Percentiles rank a stretch among this genome's conserved stretches.
phyloP scores from a whole-genome alignment of 306 rosid genomes.

The Arachis stenosperma region DNA sequence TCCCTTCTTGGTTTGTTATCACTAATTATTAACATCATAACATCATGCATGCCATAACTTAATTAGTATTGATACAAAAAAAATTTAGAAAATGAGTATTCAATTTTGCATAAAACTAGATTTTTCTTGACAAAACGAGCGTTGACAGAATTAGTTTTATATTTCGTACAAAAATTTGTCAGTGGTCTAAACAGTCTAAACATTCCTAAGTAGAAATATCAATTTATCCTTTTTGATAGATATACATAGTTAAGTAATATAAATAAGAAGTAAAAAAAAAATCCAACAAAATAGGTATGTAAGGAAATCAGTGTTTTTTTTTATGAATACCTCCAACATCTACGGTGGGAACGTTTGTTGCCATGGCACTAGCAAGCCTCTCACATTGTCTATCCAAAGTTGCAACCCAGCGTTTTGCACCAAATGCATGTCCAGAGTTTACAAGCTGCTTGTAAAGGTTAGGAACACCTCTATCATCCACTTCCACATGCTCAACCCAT shows the following conservation, averaged over 20 bases:
- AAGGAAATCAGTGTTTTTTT: not conserved
- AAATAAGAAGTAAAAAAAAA: not conserved
- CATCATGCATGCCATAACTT: not conserved
- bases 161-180: too few relatives aligned
- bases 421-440: constrained; percentile 83
- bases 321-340: constrained; percentile 77
- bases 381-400: constrained; percentile 92
- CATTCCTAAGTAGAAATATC: too few relatives aligned
- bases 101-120: too few relatives aligned
- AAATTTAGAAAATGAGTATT: too few relatives aligned
- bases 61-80: not conserved
- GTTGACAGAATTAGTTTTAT: too few relatives aligned
- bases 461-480: constrained; percentile 91
- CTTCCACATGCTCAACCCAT: constrained; percentile 95
- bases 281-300: not conserved
- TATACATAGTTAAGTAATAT: too few relatives aligned
- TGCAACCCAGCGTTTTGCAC: constrained; percentile 96
- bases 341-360: constrained; percentile 74
- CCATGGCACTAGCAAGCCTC: constrained; percentile 93
- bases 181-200: too few relatives aligned
- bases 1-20: constrained; percentile 92
- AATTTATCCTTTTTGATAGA: too few relatives aligned
- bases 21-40: constrained; percentile 40
- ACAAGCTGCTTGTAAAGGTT: constrained; percentile 88
- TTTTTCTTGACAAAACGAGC: too few relatives aligned